A percentile compares a stretch with the other conserved stretches of the same genome.
These are phyloP conservation scores for Cichorium intybus DNA, from an alignment of 140 eudicot genomes.

Conservation along the genomic window DNA sequence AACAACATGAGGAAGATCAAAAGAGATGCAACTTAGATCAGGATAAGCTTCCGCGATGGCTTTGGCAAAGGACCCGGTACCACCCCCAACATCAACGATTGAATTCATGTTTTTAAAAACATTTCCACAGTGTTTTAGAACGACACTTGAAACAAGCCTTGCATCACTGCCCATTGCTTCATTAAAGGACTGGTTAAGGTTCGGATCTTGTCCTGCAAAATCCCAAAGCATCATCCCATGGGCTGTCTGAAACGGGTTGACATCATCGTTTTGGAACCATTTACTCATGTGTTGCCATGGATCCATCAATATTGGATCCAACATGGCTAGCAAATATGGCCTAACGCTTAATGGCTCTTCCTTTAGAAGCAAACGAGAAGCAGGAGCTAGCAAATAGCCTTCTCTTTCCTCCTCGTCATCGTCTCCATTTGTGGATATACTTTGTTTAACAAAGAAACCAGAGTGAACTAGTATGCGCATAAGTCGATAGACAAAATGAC, in stretches of 20 bases:
- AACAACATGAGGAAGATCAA: conserved; percentile 50
- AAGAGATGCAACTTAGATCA: conserved; percentile 21
- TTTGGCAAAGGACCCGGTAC: conserved; percentile 37
- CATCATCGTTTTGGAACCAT: conserved; percentile 24
- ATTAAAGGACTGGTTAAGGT: conserved; percentile 11
- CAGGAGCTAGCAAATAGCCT: conserved; percentile 30
- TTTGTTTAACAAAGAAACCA: conserved; percentile 26
- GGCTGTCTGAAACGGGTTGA: conserved; percentile 19
- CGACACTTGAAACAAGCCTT: neutral
- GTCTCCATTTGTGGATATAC: neutral
- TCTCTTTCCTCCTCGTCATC: neutral
- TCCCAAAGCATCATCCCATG: conserved; percentile 19
- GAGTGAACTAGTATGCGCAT: conserved; percentile 39
- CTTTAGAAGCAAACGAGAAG: conserved; percentile 27
- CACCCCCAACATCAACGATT: conserved; percentile 59
- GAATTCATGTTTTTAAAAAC: conserved; percentile 27
- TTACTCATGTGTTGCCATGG: conserved; percentile 25
- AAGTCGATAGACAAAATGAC: conserved; percentile 19
- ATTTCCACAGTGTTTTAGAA: conserved; percentile 1
- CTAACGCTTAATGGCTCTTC: conserved; percentile 30
- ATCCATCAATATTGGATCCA: conserved; percentile 21
- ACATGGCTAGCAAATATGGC: conserved; percentile 20
- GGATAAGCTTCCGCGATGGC: conserved; percentile 33
- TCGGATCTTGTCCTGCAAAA: neutral
- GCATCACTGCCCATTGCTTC: conserved; percentile 33